phyloP scores from a whole-genome alignment of 208 protist genomes.

The Endotrypanum monterogeii region DNA sequence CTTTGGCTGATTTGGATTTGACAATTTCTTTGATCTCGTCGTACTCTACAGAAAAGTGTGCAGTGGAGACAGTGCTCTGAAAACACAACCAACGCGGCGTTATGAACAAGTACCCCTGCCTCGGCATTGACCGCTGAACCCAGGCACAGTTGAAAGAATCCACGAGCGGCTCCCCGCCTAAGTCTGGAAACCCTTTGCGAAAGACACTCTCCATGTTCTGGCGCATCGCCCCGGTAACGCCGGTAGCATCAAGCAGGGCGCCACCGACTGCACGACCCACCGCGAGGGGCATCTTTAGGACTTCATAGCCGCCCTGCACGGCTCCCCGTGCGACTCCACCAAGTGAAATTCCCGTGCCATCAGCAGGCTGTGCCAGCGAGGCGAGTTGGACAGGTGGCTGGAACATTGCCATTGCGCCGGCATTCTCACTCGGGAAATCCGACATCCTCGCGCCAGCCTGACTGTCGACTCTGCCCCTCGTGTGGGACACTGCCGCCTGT shows the following conservation, averaged over 20 bases:
- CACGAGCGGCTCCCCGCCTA: constrained; percentile 58
- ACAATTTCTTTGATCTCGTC: constrained; percentile 84
- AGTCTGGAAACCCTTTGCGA: constrained; percentile 59
- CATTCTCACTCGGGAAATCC: constrained; percentile 12
- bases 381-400: constrained; percentile 74
- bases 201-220: constrained; percentile 64
- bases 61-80: constrained; percentile 31
- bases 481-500: constrained; percentile 13
- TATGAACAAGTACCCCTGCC: constrained; percentile 70
- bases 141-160: constrained; percentile 62
- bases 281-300: constrained; percentile 76
- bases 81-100: constrained; percentile 78
- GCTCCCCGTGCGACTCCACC: constrained; percentile 58
- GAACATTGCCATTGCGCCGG: constrained; percentile 32
- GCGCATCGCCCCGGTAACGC: constrained; percentile 64
- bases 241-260: constrained; percentile 72
- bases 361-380: constrained; percentile 49
- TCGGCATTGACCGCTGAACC: constrained; percentile 39
- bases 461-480: constrained; percentile 13
- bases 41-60: constrained; percentile 70
- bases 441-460: background rate
- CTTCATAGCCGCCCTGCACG: constrained; percentile 64
- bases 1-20: constrained; percentile 65
- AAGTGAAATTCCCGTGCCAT: constrained; percentile 32
- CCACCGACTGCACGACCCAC: constrained; percentile 55